These are phyloP conservation scores for Penicillium corylophilum DNA, from an alignment of 2,329 filamentous ascomycete species.

Conservation along the genomic window DNA sequence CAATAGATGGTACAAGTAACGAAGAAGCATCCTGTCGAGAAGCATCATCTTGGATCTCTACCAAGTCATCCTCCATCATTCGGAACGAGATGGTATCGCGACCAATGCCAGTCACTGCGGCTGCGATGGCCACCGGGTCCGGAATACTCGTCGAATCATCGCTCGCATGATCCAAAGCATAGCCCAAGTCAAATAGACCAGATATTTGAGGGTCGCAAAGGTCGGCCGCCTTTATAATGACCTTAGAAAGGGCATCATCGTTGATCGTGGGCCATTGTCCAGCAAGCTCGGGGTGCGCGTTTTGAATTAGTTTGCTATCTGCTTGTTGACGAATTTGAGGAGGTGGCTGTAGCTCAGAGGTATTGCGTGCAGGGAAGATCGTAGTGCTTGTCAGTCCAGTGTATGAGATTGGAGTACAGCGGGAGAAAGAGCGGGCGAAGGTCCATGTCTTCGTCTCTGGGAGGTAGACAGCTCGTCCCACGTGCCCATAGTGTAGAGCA, in stretches of 20 bases:
- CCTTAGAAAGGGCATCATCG: slow-evolving; percentile 34
- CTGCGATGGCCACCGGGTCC: slow-evolving; percentile 37
- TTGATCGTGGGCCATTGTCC: slow-evolving; percentile 30
- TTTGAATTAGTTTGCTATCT: slow-evolving; percentile 26
- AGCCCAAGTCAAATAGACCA: slow-evolving; percentile 51
- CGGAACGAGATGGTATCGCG: slow-evolving; percentile 51
- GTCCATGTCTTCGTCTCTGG: slow-evolving; percentile 49
- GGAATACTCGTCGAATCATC: slow-evolving; percentile 26
- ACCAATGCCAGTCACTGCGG: slow-evolving; percentile 43
- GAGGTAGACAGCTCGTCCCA: slow-evolving; percentile 54
- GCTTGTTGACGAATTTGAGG: slow-evolving; percentile 12
- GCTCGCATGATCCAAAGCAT: slow-evolving; percentile 41
- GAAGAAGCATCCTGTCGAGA: slow-evolving; percentile 1
- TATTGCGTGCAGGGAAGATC: slow-evolving; percentile 23
- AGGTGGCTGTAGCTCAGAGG: slow-evolving; percentile 6
- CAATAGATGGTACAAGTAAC: slow-evolving; percentile 43
- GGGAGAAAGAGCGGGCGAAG: slow-evolving; percentile 43
- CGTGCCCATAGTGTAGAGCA: slow-evolving; percentile 59
- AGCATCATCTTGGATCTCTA: slow-evolving; percentile 20
- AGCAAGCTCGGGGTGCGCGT: slow-evolving; percentile 37
- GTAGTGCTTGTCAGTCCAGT: slow-evolving; percentile 31
- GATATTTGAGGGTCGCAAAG: slow-evolving; percentile 38
- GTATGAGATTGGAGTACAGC: slow-evolving; percentile 27
- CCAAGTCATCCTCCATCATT: slow-evolving; percentile 30
- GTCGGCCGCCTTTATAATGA: slow-evolving; percentile 28